Base-by-base conservation (phyloP, 306 rosid genomes). In the Coriaria nepalensis region DNA sequence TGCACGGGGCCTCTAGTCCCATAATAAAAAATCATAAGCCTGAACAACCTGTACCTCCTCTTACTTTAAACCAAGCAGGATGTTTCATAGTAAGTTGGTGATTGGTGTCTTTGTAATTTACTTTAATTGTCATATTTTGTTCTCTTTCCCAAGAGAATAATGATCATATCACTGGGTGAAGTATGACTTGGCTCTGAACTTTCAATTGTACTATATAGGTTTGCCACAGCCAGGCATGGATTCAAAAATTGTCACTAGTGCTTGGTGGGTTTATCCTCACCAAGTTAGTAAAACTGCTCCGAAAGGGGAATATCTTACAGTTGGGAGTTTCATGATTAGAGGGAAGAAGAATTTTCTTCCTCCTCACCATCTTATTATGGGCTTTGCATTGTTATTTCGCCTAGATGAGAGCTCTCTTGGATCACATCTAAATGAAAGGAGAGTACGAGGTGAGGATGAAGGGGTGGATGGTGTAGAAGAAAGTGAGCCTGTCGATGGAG, bases 201-300 rank as follows among this genome's bases (percentile, higher is more conserved):
- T 38, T 67, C 45, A 44, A 55, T 45, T 72, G 60, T 60, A 37
- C 51, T 42, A 13, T 65, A 35, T 70, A 90, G 98, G 98, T 90
- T 62, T 90, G 98, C 76, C 95, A 90, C 52, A 85, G 96, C 66
- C 82, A 80, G 66, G 98, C 94, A 49, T 90, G 98, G 94, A 90
- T 73, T 81, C 96, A n/a, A 90, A 90, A 67, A 90, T 90, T 50
- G 95, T 90, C 65, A 90, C 96, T 6, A 90, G 98, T 71, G 96
- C 98, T 70, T 90, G 94, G 98, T 90, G 98, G 94, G 98, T 85
- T 73, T 72, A 79, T 71, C 95, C 95, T 56, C 79, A 82, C 64
- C 98, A 90, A 68, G 98, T 90, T 52, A 90, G 93, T 73, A 90
- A 90, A 85, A 90, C 98, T 65, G 98, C 98, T 60, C 98, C 98